Base-by-base conservation (phyloP, 2,329 filamentous ascomycete species). In the Fusarium torulosum region DNA sequence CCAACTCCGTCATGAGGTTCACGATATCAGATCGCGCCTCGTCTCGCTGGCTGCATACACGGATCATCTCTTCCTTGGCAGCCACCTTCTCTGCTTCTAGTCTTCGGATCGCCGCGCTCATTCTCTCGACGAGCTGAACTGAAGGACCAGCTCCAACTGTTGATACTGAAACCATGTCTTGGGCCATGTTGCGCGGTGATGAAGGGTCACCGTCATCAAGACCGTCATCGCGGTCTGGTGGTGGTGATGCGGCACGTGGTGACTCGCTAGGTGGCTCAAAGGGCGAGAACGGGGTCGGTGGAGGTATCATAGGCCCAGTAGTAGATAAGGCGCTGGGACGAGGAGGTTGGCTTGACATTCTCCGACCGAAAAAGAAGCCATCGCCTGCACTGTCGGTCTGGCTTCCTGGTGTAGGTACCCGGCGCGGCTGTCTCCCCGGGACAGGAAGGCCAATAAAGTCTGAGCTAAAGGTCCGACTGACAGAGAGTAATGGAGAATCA, bases 21-120 rank as follows among this genome's bases (percentile, higher is more conserved):
- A 97, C 92, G n/a, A 98, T 93, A 78, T 98, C 94, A 52, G 90
- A 86, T n/a, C 96, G 85, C 4, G 95, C 93, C 76, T 97, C 94
- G 74, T 99, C 96, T 45, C 96, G 87, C 78, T 99, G 96, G n/a
- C 86, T 84, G 7, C 89, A 89, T 19, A 99, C 86, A 9, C 95
- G 85, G 0, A 86, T 84, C 67, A 97, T 84, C 77, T 99, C 96
- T 75, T 99, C 96, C 74, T 91, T 93, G 15, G 90, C 90, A 2
- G 91, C 91, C 2, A 96, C 92, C 75, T 97, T 97, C 76, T 99
- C 96, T 47, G 89, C 93, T 76, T 99, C 96, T 0, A 99, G 84
- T 7, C 95, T 88, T 11, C 96, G 91, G 43, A 99, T 94, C 0
- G 94, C 93, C 4, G 94, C 93, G 74, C 92, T 96, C 93, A 99